Percentiles rank a stretch among this genome's conserved stretches.
Evolutionary conservation across 2,329 filamentous ascomycete species (phyloP).

Genomic region (Monilinia vaccinii-corymbosi): DNA sequence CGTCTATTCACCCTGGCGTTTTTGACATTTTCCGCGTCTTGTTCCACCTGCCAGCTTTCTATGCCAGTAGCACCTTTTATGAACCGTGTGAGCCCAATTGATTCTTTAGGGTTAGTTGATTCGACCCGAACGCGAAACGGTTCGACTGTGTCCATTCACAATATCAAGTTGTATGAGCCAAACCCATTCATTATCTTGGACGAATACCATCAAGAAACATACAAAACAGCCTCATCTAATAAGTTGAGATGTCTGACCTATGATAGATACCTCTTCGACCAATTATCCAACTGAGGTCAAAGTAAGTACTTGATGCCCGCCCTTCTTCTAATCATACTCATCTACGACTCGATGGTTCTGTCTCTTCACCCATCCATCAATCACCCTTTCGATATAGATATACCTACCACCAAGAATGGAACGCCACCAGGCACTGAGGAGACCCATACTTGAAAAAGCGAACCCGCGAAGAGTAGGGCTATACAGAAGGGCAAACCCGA

Average conservation of each 20-base stretch:
- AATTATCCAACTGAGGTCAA: too few species aligned
- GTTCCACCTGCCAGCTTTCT: neutral
- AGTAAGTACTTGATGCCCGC: too few species aligned
- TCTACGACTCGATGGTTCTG: neutral
- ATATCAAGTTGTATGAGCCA: too few species aligned
- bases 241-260: too few species aligned
- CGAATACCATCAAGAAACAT: too few species aligned
- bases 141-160: neutral
- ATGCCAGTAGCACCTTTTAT: neutral
- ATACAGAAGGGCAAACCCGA: neutral
- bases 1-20: neutral
- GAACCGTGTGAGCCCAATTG: neutral
- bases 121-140: neutral
- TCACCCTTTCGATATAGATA: too few species aligned
- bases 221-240: too few species aligned
- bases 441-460: neutral
- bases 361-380: too few species aligned
- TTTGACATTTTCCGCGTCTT: neutral
- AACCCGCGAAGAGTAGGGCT: neutral
- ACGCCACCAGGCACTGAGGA: too few species aligned
- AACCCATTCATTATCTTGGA: too few species aligned
- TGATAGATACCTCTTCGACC: too few species aligned
- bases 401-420: neutral
- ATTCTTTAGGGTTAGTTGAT: neutral
- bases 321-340: too few species aligned